Conservation (phyloP, 106 monocot genomes). For the Phalaenopsis aphrodite region DNA sequence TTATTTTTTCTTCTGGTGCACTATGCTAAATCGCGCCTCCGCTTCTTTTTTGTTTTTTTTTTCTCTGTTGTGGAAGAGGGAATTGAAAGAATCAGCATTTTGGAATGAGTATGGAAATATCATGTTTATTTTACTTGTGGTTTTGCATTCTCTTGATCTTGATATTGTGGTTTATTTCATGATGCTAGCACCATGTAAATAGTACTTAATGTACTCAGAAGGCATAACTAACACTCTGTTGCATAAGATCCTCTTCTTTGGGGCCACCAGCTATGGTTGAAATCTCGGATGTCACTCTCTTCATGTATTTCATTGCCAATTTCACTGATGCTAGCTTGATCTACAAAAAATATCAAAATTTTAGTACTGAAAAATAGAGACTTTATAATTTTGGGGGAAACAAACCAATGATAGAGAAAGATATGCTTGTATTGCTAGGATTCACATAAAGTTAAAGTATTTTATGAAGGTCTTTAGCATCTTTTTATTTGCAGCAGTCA, state of each 20-base stretch:
- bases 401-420: not conserved
- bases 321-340: slow-evolving; percentile 91
- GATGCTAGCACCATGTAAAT: too few relatives aligned
- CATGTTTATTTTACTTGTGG: too few relatives aligned
- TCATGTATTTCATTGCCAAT: slow-evolving; percentile 92
- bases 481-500: too few relatives aligned
- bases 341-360: slow-evolving; percentile 25
- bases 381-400: not conserved
- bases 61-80: too few relatives aligned
- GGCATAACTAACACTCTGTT: slow-evolving; percentile 88
- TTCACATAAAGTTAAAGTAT: not conserved
- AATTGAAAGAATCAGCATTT: too few relatives aligned
- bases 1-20: too few relatives aligned
- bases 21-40: too few relatives aligned
- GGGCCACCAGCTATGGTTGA: slow-evolving; percentile 42
- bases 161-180: too few relatives aligned
- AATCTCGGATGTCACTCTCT: slow-evolving; percentile 68
- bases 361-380: not conserved
- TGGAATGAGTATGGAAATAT: too few relatives aligned
- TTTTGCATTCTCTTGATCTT: too few relatives aligned
- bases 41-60: too few relatives aligned
- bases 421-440: not conserved
- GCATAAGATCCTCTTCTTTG: slow-evolving; percentile 92
- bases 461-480: too few relatives aligned
- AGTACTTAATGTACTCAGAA: slow-evolving; percentile 95